These are phyloP conservation scores for Annulohypoxylon truncatum DNA, from an alignment of 2,329 filamentous ascomycete species.

Conservation along the genomic window DNA sequence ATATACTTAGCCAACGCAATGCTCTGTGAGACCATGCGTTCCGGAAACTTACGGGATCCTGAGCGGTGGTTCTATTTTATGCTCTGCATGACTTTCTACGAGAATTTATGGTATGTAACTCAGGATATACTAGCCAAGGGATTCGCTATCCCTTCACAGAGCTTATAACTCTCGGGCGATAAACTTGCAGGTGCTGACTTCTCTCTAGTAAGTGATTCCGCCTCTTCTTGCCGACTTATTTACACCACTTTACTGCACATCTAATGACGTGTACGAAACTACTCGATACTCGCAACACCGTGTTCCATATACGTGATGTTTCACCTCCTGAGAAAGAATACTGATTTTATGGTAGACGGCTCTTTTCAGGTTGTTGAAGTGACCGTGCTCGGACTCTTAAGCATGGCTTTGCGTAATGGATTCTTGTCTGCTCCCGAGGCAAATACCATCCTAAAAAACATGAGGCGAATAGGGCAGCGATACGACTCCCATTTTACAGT, in stretches of 20 bases:
- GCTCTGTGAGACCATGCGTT: conserved; percentile 38
- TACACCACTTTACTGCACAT: neutral
- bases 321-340: neutral
- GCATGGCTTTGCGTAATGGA: conserved; percentile 43
- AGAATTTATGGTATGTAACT: conserved; percentile 41
- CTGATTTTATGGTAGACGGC: conserved; percentile 32
- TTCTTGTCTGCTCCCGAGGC: conserved; percentile 33
- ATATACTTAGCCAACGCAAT: conserved; percentile 49
- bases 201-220: conserved; percentile 22
- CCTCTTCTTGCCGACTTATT: conserved; percentile 1
- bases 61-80: conserved; percentile 45
- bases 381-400: conserved; percentile 45
- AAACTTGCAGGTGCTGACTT: conserved; percentile 18
- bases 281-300: too few species aligned
- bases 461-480: conserved; percentile 32
- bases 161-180: neutral
- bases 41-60: conserved; percentile 24
- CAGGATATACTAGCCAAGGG: neutral
- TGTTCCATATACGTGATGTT: too few species aligned
- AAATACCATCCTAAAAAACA: conserved; percentile 29
- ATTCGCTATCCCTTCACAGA: neutral
- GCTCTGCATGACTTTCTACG: conserved; percentile 45
- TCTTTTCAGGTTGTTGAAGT: conserved; percentile 42
- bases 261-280: neutral
- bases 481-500: conserved; percentile 29